Conservation (phyloP, 2,329 filamentous ascomycete species). For the Trichoderma polysporum region DNA sequence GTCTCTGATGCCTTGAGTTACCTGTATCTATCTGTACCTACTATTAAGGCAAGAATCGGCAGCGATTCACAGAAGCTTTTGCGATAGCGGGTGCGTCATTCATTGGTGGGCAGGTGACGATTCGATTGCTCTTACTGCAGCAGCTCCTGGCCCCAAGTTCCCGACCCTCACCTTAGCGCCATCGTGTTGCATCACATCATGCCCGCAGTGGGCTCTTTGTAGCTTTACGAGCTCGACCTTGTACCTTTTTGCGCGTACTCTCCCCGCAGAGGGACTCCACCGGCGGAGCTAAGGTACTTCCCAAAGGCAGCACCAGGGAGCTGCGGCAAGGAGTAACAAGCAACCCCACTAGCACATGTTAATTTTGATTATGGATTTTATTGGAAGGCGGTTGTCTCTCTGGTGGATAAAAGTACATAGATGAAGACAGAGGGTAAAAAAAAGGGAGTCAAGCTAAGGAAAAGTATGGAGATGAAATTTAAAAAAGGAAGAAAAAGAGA, state of each 20-base stretch:
- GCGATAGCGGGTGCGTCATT: background rate
- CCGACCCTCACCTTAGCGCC: background rate
- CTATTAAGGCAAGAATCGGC: too few species aligned
- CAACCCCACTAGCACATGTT: conserved; percentile 20
- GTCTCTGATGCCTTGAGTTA: background rate
- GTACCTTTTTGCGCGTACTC: background rate
- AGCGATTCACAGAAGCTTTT: background rate
- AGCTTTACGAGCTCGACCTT: background rate
- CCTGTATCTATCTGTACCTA: too few species aligned
- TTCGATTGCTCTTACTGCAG: background rate
- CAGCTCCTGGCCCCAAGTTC: background rate
- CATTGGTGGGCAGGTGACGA: conserved; percentile 19
- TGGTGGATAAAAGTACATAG: background rate
- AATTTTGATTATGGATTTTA: conserved; percentile 8
- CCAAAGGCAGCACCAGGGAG: background rate
- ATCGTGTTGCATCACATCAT: conserved; percentile 14
- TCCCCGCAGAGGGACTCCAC: conserved; percentile 4
- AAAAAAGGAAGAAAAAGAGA: background rate
- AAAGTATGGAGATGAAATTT: background rate
- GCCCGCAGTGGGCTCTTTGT: background rate
- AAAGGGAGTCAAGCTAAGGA: background rate
- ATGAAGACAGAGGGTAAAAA: background rate
- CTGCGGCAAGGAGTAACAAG: background rate
- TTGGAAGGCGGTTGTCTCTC: background rate
- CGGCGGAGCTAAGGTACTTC: conserved; percentile 8